phyloP scores from a whole-genome alignment of 2,329 filamentous ascomycete species.

The Atkinsonella hypoxylon region DNA sequence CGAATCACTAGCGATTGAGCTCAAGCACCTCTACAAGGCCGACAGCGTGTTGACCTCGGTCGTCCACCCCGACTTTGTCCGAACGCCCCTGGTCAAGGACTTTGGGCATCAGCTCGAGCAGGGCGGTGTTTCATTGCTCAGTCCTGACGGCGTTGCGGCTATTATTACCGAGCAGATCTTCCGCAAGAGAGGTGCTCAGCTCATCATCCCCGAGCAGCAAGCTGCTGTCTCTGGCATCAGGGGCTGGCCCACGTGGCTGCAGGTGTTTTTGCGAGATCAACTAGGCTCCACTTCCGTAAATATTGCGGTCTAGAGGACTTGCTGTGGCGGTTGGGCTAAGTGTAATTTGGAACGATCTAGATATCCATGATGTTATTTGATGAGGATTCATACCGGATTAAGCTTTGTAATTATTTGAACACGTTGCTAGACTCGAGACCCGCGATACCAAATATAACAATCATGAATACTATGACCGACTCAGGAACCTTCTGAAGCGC shows the following conservation, averaged over 20 bases:
- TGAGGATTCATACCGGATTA: not conserved
- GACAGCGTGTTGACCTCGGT: constrained; percentile 50
- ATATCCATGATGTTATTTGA: not conserved
- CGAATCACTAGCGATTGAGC: constrained; percentile 46
- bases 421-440: not conserved
- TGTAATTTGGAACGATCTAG: not conserved
- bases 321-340: not conserved
- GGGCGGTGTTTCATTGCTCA: constrained; percentile 19
- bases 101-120: constrained; percentile 16
- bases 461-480: not conserved
- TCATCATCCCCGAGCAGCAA: constrained; percentile 28
- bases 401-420: not conserved
- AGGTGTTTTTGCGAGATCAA: constrained; percentile 21
- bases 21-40: constrained; percentile 47
- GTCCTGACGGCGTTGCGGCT: constrained; percentile 25
- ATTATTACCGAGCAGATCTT: constrained; percentile 33
- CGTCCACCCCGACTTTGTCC: constrained; percentile 45
- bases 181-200: constrained; percentile 30
- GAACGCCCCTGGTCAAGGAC: constrained; percentile 31
- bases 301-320: not conserved
- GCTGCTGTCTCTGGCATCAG: constrained; percentile 21
- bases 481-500: not conserved
- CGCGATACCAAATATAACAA: not conserved
- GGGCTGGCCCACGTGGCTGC: constrained; percentile 27
- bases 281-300: constrained; percentile 1